A percentile compares a stretch with the other conserved stretches of the same genome.
These are phyloP conservation scores for Naganishia vishniacii DNA, from an alignment of 768 basidiomycete species.

Conservation along the genomic window DNA sequence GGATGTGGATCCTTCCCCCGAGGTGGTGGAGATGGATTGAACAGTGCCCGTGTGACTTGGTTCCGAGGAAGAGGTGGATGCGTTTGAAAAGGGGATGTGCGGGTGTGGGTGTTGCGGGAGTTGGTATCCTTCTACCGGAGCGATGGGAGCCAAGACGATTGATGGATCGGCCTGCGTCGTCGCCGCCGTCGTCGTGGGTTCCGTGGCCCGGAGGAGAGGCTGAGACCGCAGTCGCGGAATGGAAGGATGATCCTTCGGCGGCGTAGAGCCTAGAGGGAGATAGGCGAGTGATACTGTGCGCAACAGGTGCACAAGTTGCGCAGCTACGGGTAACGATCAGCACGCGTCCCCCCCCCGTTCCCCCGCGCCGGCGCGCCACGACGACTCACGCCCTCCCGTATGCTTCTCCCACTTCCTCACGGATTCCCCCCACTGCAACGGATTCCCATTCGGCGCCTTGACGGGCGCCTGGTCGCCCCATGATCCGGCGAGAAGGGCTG, in stretches of 20 bases:
- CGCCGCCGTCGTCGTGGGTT: not conserved
- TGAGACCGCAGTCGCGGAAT: slow-evolving; percentile 7
- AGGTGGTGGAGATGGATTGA: slow-evolving; percentile 11
- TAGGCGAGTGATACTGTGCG: slow-evolving; percentile 41
- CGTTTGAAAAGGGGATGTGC: slow-evolving; percentile 2
- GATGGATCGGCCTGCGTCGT: not conserved
- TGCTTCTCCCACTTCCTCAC: slow-evolving; percentile 48
- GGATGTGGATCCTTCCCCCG: slow-evolving; percentile 1
- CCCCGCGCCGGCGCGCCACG: not conserved
- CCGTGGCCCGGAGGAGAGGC: not conserved
- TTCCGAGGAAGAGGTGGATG: not conserved
- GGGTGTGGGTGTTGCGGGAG: not conserved
- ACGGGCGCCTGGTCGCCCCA: slow-evolving; percentile 40
- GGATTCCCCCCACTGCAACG: slow-evolving; percentile 41
- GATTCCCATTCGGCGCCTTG: slow-evolving; percentile 37
- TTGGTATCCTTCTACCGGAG: not conserved
- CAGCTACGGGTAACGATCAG: slow-evolving; percentile 28
- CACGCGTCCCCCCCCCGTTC: not conserved
- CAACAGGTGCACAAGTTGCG: slow-evolving; percentile 38
- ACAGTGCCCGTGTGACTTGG: not conserved
- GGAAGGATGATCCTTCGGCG: slow-evolving; percentile 15
- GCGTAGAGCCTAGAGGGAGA: slow-evolving; percentile 21
- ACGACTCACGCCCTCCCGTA: slow-evolving; percentile 44
- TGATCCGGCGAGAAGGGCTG: slow-evolving; percentile 39
- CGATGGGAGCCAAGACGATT: slow-evolving; percentile 3